Base-by-base conservation (phyloP, 108 stramenopile genomes). In the Pseudonitzschia delicatissima region DNA sequence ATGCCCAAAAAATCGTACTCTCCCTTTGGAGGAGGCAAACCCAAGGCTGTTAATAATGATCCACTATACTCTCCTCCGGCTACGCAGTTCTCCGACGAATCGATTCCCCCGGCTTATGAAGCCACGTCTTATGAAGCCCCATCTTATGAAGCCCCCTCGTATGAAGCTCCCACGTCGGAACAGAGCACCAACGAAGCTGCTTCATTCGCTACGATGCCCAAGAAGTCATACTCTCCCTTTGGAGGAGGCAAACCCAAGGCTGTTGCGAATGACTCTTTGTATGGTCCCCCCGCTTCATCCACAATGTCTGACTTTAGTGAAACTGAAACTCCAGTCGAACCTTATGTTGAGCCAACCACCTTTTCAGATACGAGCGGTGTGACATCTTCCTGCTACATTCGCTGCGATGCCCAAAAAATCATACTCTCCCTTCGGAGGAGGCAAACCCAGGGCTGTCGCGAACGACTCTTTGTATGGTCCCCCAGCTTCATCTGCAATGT, bases 211-310 rank as follows among this genome's bases (percentile, higher is more conserved):
- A 17, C 53, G 12, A 11, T 40, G 6, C 59, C 59, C 1, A 61
- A 61, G 18, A 55, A 34, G 59, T 61, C 59, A 18, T 61, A 40
- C 40, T 61, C 59, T 42, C 59, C 59, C 3, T 61, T 40, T 61
- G 59, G 59, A 61, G 32, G 59, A 11, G 35, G 37, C 37, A 61
- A 61, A 25, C 59, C 59, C 2, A 40, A 26, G 17, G 37, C 59
- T 61, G 59, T 33, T 36, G 32, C 18, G 39, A 61, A 40, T 27
- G 59, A 39, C 34, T 39, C 59, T 40, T 13, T 42, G 3, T 61
- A 39, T 61, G 13, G 36, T 61, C 25, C 59, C 33, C 53, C 53
- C 18, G 50, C 50, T 51, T 51, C 21, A 25, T 42, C 40, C 15
- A 42, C 40, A 42, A 13, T 13, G 11, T 0, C 40, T 42, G 0